These are phyloP conservation scores for Tribonema minus DNA, from an alignment of 108 stramenopile species.

Conservation along the genomic window DNA sequence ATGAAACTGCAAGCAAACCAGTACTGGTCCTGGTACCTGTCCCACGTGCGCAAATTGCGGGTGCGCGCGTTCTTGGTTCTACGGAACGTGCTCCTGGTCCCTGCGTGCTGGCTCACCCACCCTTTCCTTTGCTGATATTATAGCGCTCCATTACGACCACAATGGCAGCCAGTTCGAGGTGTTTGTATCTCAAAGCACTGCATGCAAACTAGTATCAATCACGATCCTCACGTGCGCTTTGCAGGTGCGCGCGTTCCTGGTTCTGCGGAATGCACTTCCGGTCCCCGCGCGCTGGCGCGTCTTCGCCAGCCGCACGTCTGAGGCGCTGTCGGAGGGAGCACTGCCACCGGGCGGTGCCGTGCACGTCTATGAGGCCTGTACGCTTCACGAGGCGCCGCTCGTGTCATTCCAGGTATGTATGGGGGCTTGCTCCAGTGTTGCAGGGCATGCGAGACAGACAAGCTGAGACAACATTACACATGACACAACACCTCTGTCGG, in stretches of 20 bases:
- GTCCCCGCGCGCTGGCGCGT: slow-evolving; percentile 24
- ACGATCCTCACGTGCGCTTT: no score
- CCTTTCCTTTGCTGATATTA: no score
- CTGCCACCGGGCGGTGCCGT: slow-evolving; percentile 14
- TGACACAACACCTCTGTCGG: no score
- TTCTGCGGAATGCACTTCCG: slow-evolving; percentile 24
- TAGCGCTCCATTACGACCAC: no score
- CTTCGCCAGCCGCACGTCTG: not conserved
- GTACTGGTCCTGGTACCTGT: no score
- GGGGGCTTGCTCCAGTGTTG: not conserved
- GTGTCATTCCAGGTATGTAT: slow-evolving; percentile 38
- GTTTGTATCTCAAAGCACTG: no score
- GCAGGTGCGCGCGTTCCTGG: slow-evolving; percentile 24
- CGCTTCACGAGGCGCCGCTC: not conserved
- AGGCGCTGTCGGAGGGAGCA: slow-evolving; percentile 6
- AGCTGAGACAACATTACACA: no score
- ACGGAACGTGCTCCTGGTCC: slow-evolving; percentile 25
- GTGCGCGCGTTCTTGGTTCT: slow-evolving; percentile 26
- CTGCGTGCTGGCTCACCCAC: slow-evolving; percentile 7
- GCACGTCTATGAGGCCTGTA: slow-evolving; percentile 20
- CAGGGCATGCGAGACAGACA: not conserved
- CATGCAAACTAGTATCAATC: no score
- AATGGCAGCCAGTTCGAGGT: no score
- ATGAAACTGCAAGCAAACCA: no score
- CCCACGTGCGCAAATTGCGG: no score